phyloP scores from a whole-genome alignment of 2,329 filamentous ascomycete genomes.

The Aspergillus nomiae region DNA sequence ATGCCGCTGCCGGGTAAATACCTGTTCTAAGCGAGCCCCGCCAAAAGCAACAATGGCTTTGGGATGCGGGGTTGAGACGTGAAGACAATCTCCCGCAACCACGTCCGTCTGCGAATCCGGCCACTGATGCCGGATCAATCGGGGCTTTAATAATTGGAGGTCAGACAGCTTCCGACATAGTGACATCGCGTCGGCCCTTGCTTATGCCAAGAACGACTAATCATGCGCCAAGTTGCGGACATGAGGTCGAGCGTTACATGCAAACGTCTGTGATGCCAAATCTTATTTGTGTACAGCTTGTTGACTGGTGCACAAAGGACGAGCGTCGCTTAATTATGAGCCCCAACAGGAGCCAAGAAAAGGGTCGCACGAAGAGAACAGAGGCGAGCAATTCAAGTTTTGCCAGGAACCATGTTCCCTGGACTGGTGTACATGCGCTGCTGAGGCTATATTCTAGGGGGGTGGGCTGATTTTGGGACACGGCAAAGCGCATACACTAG shows the following conservation, averaged over 20 bases:
- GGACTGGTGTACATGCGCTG: not conserved
- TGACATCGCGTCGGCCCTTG: not conserved
- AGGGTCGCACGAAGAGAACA: not conserved
- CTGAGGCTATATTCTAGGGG: not conserved
- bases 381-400: not conserved
- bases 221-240: not conserved
- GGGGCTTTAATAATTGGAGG: not conserved
- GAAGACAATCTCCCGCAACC: not conserved
- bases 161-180: not conserved
- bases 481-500: not conserved
- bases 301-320: not conserved
- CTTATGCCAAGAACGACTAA: not conserved
- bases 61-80: not conserved
- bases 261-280: too few relatives aligned
- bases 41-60: not conserved
- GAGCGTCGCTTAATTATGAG: not conserved
- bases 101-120: not conserved
- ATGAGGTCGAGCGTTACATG: too few relatives aligned
- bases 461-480: constrained; percentile 7
- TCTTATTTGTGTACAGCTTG: not conserved
- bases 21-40: not conserved
- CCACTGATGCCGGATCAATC: not conserved
- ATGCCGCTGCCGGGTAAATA: not conserved
- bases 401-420: not conserved
- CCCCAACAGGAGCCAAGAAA: not conserved